Conservation (phyloP, 2,329 filamentous ascomycete genomes). For the Paecilomyces dactylethromorphus region DNA sequence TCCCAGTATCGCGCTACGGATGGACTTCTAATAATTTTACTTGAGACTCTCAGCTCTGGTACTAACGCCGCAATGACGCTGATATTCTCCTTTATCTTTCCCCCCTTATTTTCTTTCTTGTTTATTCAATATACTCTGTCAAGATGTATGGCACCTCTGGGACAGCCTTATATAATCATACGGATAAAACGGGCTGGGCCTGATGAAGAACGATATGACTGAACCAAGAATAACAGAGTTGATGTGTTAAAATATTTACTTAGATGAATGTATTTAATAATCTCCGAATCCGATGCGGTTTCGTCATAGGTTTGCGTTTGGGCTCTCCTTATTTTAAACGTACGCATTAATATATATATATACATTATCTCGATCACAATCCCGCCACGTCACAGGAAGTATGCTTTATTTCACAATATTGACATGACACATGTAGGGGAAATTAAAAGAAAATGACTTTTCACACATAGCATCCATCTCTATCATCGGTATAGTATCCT, state of each 20-base stretch:
- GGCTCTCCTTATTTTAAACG: background rate
- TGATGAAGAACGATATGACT: background rate
- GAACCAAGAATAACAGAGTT: background rate
- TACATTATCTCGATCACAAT: background rate
- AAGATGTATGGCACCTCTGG: background rate
- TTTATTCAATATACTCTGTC: background rate
- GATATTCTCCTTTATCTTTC: background rate
- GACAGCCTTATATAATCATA: background rate
- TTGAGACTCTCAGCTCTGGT: too few relatives aligned
- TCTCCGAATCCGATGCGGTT: background rate
- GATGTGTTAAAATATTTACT: background rate
- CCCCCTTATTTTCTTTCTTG: background rate
- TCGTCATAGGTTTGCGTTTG: background rate
- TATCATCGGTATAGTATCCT: background rate
- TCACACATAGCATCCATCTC: background rate
- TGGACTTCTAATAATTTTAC: conserved; percentile 66
- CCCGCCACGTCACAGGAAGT: background rate
- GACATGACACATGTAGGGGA: background rate
- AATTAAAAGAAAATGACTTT: background rate
- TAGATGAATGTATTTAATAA: background rate
- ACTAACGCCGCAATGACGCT: background rate
- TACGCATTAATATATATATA: background rate
- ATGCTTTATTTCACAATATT: too few relatives aligned
- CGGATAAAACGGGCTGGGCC: background rate
- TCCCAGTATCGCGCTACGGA: conserved; percentile 88